phyloP scores from a whole-genome alignment of 2,329 filamentous ascomycete species.

The Penicillium sp. region DNA sequence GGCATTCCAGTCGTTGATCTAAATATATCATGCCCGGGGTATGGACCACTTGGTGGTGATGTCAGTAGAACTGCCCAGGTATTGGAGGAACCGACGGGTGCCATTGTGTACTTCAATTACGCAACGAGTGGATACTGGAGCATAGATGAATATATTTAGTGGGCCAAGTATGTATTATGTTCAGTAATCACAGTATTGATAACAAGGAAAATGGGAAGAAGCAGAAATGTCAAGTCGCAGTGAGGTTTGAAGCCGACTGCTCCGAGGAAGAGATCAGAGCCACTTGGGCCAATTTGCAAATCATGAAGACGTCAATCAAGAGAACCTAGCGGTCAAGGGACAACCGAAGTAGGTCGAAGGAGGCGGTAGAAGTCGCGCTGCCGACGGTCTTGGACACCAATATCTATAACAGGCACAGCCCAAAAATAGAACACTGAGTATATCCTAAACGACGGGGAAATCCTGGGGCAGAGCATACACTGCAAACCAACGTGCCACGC shows the following conservation, averaged over 20 bases:
- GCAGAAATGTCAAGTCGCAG: neutral
- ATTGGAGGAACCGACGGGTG: neutral
- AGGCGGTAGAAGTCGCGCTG: neutral
- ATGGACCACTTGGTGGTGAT: neutral
- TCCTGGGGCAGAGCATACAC: neutral
- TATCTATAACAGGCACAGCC: neutral
- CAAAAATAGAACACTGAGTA: neutral
- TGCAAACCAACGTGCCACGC: neutral
- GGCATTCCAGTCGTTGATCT: neutral
- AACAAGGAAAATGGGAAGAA: conserved; percentile 8
- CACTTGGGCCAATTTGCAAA: neutral
- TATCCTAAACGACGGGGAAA: neutral
- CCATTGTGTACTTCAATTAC: neutral
- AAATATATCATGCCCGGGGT: neutral
- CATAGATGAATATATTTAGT: neutral
- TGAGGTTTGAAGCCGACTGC: neutral
- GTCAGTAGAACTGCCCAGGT: neutral
- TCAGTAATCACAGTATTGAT: conserved; percentile 11
- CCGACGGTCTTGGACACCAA: neutral
- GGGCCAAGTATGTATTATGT: conserved; percentile 14
- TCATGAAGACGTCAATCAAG: conserved; percentile 2
- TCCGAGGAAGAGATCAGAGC: neutral
- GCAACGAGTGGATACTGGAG: neutral
- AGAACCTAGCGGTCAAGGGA: neutral
- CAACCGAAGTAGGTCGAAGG: neutral